Evolutionary conservation across 2,329 filamentous ascomycete genomes (phyloP), one percentile per base, ranked within the genome.

Genomic region (Chaetomium olivaceum): DNA sequence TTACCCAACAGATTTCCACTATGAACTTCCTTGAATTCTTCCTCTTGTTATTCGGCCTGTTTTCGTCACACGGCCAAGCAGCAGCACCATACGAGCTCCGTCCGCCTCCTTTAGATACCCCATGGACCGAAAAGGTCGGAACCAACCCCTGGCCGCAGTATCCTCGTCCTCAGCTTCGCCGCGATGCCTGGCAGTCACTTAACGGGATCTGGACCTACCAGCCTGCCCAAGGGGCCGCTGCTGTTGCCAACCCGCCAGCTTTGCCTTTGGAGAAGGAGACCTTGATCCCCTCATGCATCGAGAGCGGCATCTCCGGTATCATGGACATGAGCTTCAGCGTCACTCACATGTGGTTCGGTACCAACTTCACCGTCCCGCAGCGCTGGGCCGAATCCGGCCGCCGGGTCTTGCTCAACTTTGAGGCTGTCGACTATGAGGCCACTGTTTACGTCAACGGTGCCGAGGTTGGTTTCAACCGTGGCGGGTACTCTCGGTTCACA

Each of bases 401-500:
- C 11, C 76, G 73, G 1, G 77, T 86, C 0, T 67, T 86, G 51
- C 76, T 87, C 61, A 84, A 86, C 70, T 87, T 87, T 62, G 85
- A 85, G 68, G 84, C 85, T 6, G 84, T 87, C 33, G 85, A 87
- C 70, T 87, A 85, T 64, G 79, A 86, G 69, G 78, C 82, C 7
- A 83, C 81, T 0, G 82, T 89, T 0, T 89, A 83, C 65, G 77
- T 89, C 69, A 89, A 88, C 68, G 83, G 83, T 2, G 71, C 80
- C 27, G 67, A 82, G 23, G 82, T 82, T 3, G 82, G 80, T 0
- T 81, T 80, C 61, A 80, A 90, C 68, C 77, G 80, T 1, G 88
- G 88, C 27, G 88, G 88, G 0, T 89, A 89, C 71, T 87, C 83
- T 71, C 80, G 83, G 29, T 89, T 89, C 71, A 82, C 80, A 1